These are phyloP conservation scores for Trichoderma guizhouense DNA, from an alignment of 2,329 filamentous ascomycete genomes.

Conservation along the genomic window DNA sequence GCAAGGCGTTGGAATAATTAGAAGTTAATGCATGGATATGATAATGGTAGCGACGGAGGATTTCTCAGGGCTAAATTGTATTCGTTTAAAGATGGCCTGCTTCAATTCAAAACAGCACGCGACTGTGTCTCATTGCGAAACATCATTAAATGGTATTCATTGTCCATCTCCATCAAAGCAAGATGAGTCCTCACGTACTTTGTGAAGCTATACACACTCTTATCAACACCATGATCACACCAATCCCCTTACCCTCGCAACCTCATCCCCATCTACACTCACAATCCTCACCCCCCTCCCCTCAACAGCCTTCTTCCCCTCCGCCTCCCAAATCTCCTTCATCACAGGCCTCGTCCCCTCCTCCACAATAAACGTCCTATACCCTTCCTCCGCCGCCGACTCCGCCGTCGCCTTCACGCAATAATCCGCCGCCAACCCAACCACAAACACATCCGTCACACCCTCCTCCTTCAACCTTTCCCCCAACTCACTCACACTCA, in stretches of 20 bases:
- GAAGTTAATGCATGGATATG: background rate
- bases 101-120: background rate
- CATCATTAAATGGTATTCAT: background rate
- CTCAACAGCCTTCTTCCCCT: constrained; percentile 36
- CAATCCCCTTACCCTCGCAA: background rate
- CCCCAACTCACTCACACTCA: constrained; percentile 62
- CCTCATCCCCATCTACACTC: background rate
- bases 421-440: constrained; percentile 83
- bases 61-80: background rate
- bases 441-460: constrained; percentile 79
- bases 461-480: constrained; percentile 50
- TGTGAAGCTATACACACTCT: no score
- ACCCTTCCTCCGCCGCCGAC: constrained; percentile 73
- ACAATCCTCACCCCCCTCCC: constrained; percentile 1
- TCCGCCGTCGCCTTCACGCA: constrained; percentile 82
- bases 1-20: background rate
- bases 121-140: background rate
- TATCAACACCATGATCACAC: background rate
- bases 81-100: background rate
- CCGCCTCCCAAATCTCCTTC: constrained; percentile 53
- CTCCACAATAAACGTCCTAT: constrained; percentile 70
- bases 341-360: constrained; percentile 77
- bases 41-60: background rate
- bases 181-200: background rate
- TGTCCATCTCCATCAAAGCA: background rate